phyloP scores from a whole-genome alignment of 345 rosid genomes.

The Lumnitzera littorea region DNA sequence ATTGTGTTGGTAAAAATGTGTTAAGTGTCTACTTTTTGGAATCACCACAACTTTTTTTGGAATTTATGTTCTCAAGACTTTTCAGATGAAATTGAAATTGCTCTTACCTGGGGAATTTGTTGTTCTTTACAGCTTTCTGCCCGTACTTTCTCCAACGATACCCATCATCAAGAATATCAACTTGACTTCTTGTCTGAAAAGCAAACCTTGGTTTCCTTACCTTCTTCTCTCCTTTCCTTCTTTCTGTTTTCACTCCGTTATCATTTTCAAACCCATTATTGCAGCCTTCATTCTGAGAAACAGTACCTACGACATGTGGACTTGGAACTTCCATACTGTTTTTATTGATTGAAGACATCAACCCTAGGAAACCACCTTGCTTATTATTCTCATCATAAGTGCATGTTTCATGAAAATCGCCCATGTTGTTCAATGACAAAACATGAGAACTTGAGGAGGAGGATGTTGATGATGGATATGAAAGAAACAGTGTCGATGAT shows the following conservation, averaged over 20 bases:
- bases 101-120: constrained; percentile 68
- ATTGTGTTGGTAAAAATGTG: too few relatives aligned
- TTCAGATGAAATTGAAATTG: too few relatives aligned
- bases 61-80: too few relatives aligned
- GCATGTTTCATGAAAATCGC: constrained; percentile 8
- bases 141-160: constrained; percentile 94
- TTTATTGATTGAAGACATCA: too few relatives aligned
- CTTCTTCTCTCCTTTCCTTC: constrained; percentile 48
- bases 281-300: too few relatives aligned
- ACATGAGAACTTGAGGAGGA: background rate
- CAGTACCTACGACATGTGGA: too few relatives aligned
- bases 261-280: too few relatives aligned
- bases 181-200: constrained; percentile 85
- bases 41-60: too few relatives aligned
- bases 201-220: constrained; percentile 52
- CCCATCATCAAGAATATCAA: constrained; percentile 90
- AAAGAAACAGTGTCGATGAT: constrained; percentile 14
- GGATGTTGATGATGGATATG: constrained; percentile 17
- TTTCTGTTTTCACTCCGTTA: constrained; percentile 3
- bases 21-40: too few relatives aligned
- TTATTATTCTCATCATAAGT: background rate
- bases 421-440: background rate
- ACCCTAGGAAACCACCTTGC: background rate
- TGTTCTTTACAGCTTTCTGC: constrained; percentile 78
- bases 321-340: too few relatives aligned